These are phyloP conservation scores for Sicyos edulis DNA, from an alignment of 306 rosid genomes.

Conservation along the genomic window DNA sequence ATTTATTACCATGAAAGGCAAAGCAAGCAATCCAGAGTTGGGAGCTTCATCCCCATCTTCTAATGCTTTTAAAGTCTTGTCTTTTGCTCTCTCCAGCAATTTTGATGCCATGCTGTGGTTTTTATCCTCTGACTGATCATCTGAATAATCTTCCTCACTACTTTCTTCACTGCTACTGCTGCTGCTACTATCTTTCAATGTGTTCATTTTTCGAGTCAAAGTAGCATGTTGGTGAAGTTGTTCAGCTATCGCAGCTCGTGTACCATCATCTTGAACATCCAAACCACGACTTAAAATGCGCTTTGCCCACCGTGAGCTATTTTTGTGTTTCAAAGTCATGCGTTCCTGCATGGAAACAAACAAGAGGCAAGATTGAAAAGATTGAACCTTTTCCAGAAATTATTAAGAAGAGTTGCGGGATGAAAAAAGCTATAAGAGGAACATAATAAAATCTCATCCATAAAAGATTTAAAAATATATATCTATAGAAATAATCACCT, in stretches of 20 bases:
- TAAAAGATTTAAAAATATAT: not conserved
- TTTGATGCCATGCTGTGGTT: constrained; percentile 47
- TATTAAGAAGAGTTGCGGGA: not conserved
- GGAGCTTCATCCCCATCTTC: constrained; percentile 71
- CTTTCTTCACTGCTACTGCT: constrained; percentile 51
- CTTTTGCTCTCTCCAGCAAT: constrained; percentile 63
- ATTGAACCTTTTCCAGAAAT: not conserved
- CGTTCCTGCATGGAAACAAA: constrained; percentile 55
- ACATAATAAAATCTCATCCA: constrained; percentile 3
- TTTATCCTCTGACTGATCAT: constrained; percentile 38
- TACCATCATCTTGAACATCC: constrained; percentile 76
- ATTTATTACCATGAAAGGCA: constrained; percentile 79
- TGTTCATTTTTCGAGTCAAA: constrained; percentile 72
- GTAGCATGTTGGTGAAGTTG: constrained; percentile 55
- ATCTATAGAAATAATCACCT: constrained; percentile 44
- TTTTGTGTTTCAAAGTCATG: constrained; percentile 75
- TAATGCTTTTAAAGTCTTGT: constrained; percentile 52
- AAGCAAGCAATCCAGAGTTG: constrained; percentile 66
- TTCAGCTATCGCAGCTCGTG: constrained; percentile 77
- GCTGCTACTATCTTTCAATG: constrained; percentile 64
- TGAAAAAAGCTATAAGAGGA: not conserved
- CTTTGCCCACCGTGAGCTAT: constrained; percentile 57
- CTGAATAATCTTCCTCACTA: constrained; percentile 54
- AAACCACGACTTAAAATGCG: constrained; percentile 67
- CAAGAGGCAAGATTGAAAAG: not conserved